These are phyloP conservation scores for Phytophthora hybrid DNA, from an alignment of 352 stramenopile genomes.

Conservation along the genomic window DNA sequence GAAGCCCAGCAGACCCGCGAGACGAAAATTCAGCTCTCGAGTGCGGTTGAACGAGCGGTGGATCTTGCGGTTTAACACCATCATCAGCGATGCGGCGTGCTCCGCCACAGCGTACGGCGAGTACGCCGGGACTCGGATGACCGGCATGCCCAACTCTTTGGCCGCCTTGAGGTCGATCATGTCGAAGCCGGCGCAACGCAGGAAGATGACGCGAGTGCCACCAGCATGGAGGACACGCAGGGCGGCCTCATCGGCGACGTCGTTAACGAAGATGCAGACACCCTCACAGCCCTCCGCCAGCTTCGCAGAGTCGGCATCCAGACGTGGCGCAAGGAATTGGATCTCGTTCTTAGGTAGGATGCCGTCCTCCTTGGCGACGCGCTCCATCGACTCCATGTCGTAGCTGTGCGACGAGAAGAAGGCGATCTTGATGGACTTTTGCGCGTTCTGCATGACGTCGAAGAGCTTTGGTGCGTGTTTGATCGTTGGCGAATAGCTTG, in stretches of 20 bases:
- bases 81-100: conserved; percentile 76
- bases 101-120: conserved; percentile 82
- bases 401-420: conserved; percentile 81
- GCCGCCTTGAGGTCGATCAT: conserved; percentile 75
- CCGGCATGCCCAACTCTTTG: conserved; percentile 63
- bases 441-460: not conserved
- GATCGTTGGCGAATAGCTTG: not conserved
- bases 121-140: conserved; percentile 76
- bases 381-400: conserved; percentile 69
- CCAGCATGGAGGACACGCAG: conserved; percentile 56
- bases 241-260: conserved; percentile 65
- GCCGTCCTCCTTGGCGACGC: conserved; percentile 48
- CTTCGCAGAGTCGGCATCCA: conserved; percentile 56
- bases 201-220: conserved; percentile 70
- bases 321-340: conserved; percentile 59
- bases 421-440: conserved; percentile 60
- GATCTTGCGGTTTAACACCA: conserved; percentile 84
- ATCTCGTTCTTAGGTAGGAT: conserved; percentile 56
- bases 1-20: conserved; percentile 63
- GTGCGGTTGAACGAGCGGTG: conserved; percentile 79
- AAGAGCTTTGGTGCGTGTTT: not conserved
- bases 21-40: conserved; percentile 78
- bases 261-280: conserved; percentile 89
- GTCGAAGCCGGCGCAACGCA: conserved; percentile 85
- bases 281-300: conserved; percentile 63